These are phyloP conservation scores for Tolypocladium paradoxum DNA, from an alignment of 2,329 filamentous ascomycete genomes.

Conservation along the genomic window DNA sequence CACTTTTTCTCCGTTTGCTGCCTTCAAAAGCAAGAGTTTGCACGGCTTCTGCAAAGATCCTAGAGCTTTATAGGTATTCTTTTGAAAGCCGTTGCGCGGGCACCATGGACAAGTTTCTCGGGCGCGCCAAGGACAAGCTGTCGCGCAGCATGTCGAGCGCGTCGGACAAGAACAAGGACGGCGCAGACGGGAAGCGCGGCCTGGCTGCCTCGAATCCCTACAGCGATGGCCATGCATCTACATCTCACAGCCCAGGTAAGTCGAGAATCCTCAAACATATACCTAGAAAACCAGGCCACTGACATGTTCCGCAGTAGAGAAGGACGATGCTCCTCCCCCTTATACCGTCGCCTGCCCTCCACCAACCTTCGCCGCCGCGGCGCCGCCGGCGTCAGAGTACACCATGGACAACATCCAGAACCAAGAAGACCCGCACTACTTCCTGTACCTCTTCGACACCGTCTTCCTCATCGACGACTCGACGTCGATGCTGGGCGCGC, in stretches of 20 bases:
- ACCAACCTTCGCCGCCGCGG: not conserved
- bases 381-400: not conserved
- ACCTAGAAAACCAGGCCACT: not conserved
- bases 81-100: not conserved
- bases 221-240: not conserved
- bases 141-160: not conserved
- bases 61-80: too few species aligned
- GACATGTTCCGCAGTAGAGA: not conserved
- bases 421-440: constrained; percentile 60
- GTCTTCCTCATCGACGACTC: constrained; percentile 87
- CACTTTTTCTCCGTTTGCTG: not conserved
- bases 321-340: constrained; percentile 22
- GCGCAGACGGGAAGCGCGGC: not conserved
- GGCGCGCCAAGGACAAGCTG: not conserved
- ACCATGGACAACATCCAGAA: constrained; percentile 2
- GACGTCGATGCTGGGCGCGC: constrained; percentile 68
- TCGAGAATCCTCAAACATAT: too few species aligned
- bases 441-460: constrained; percentile 73
- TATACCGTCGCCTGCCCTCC: constrained; percentile 11
- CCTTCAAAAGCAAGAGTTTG: not conserved
- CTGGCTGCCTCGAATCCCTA: not conserved
- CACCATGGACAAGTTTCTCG: not conserved
- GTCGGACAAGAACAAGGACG: not conserved
- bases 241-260: not conserved
- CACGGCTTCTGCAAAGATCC: too few species aligned